These are phyloP conservation scores for Buddleja alternifolia DNA, from an alignment of 257 asterid species.

Conservation along the genomic window DNA sequence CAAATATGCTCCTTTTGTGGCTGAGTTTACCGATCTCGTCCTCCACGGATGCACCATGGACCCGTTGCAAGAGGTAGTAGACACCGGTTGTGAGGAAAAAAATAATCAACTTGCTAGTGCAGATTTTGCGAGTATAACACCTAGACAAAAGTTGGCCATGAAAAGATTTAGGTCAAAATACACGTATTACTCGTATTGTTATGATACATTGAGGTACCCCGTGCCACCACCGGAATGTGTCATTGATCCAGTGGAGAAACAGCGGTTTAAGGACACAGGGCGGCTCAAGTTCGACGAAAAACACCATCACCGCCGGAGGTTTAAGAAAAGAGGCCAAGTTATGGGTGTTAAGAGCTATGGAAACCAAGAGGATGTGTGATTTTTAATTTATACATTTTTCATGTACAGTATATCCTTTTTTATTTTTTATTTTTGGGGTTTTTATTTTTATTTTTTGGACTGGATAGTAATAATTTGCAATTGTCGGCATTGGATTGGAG, in stretches of 20 bases:
- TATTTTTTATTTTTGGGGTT: no score
- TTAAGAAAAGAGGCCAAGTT: slow-evolving; percentile 46
- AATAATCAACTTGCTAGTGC: slow-evolving; percentile 42
- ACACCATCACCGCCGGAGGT: slow-evolving; percentile 40
- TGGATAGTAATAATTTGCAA: slow-evolving; percentile 23
- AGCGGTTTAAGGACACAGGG: slow-evolving; percentile 64
- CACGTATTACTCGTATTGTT: slow-evolving; percentile 86
- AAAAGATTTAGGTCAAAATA: slow-evolving; percentile 55
- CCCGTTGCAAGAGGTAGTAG: slow-evolving; percentile 65
- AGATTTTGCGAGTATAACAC: slow-evolving; percentile 45
- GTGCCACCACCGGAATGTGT: slow-evolving; percentile 74
- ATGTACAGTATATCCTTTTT: not conserved
- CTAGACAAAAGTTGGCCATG: slow-evolving; percentile 64
- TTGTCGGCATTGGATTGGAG: slow-evolving; percentile 18
- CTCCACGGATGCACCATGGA: slow-evolving; percentile 77
- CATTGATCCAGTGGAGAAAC: slow-evolving; percentile 52
- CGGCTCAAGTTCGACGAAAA: slow-evolving; percentile 54
- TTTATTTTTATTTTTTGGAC: not conserved
- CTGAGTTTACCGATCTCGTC: slow-evolving; percentile 74
- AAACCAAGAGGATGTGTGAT: slow-evolving; percentile 48
- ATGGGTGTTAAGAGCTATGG: slow-evolving; percentile 41
- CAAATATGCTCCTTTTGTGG: slow-evolving; percentile 87
- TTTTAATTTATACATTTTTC: no score
- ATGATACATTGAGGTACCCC: slow-evolving; percentile 62
- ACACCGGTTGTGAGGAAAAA: slow-evolving; percentile 30